Conservation (phyloP, 768 basidiomycete genomes). For the Pulveroboletus sp. region DNA sequence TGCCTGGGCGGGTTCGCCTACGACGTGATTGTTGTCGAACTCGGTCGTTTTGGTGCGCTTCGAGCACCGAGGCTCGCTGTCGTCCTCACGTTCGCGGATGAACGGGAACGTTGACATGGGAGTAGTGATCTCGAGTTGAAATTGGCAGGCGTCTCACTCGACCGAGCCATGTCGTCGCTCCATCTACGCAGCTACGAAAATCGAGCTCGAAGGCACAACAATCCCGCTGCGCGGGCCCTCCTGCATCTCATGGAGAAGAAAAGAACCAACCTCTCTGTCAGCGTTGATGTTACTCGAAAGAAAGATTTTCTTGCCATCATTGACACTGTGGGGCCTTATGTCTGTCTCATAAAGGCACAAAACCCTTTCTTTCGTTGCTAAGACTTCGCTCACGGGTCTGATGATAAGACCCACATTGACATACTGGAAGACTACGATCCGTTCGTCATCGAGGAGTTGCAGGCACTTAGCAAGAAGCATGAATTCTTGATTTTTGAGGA, state of each 20-base stretch:
- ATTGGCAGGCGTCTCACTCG: not conserved
- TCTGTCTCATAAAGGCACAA: slow-evolving; percentile 90
- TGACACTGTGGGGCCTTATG: slow-evolving; percentile 81
- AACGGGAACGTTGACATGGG: slow-evolving; percentile 23
- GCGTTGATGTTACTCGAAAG: slow-evolving; percentile 85
- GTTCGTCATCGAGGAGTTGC: slow-evolving; percentile 62
- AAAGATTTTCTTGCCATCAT: slow-evolving; percentile 80
- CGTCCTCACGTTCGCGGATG: slow-evolving; percentile 49
- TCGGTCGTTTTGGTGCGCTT: slow-evolving; percentile 37
- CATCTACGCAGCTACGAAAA: slow-evolving; percentile 55
- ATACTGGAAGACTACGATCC: slow-evolving; percentile 88
- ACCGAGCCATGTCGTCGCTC: slow-evolving; percentile 30
- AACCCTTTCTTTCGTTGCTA: slow-evolving; percentile 5
- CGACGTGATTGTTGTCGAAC: slow-evolving; percentile 5
- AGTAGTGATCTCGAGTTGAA: not conserved
- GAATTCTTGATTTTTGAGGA: slow-evolving; percentile 98
- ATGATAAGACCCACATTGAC: slow-evolving; percentile 87
- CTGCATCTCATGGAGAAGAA: slow-evolving; percentile 84
- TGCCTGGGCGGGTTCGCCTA: slow-evolving; percentile 3
- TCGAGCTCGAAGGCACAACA: slow-evolving; percentile 53
- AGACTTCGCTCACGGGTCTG: slow-evolving; percentile 22
- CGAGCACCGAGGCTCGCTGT: slow-evolving; percentile 31
- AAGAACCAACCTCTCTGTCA: slow-evolving; percentile 88
- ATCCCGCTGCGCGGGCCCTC: slow-evolving; percentile 74
- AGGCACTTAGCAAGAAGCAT: slow-evolving; percentile 67